Base-by-base conservation (phyloP, 2,329 filamentous ascomycete genomes). In the Colletotrichum costaricense region DNA sequence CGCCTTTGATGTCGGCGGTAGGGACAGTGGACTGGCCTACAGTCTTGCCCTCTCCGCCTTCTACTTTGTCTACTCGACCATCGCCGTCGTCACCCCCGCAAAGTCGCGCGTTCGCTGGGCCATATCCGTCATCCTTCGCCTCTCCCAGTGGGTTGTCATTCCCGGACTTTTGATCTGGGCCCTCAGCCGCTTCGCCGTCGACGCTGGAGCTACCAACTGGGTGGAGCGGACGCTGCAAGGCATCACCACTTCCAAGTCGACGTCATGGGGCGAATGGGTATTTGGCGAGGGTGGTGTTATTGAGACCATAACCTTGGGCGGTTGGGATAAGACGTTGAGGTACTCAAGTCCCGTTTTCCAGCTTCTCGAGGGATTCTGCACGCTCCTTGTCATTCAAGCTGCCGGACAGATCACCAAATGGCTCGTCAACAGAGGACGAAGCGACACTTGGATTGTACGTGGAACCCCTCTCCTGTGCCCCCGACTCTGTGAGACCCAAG, bases 281-380 rank as follows among this genome's bases (percentile, higher is more conserved):
- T 96, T 98, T 85, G 96, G 95, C n/a, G 90, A 91, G 74, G 92
- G 94, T 73, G 95, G 95, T 2, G 81, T 98, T 72, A 81, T 97
- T 30, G 95, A 98, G 85, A 93, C 90, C 42, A 85, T 93, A 74
- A 93, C 94, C 26, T 90, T 98, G 75, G 95, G 95, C 35, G 90
- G 90, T 66, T 99, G 97, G 97, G 95, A 98, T 81, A 95, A 93
- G 80, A 86, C 94, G 63, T 84, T 99, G 83, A 90, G 93, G 80
- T 98, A 97, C 86, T 97, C 95, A 42, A 97, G 94, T 4, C 97
- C 97, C 0, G 89, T 97, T 64, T 99, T 98, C 85, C 97, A 99
- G 84, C 87, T 99, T 9, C 91, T 94, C 65, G 97, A 99, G 83
- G 97, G 97, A 7, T 99, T 99, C 85, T 98, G 97, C 87, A 98